Evolutionary conservation across 176 grass and related monocot genomes (phyloP).

Genomic region (Ampelocalamus luodianensis): DNA sequence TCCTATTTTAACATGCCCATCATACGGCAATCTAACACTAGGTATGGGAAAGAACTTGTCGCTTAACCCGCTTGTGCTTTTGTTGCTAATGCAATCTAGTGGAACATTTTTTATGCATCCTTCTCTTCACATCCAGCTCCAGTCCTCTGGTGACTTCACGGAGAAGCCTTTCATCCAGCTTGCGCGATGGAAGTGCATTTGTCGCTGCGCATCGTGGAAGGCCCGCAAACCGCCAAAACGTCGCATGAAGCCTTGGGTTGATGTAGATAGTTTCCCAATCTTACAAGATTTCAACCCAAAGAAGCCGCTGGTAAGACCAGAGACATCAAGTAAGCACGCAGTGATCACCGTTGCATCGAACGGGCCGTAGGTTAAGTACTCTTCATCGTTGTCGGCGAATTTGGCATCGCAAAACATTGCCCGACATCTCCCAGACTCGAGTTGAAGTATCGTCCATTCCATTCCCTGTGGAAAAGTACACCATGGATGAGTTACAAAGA

Average conservation of each 20-base stretch:
- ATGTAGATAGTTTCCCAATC: conserved; percentile 33
- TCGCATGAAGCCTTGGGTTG: conserved; percentile 41
- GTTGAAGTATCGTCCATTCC: conserved; percentile 52
- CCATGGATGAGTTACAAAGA: conserved; percentile 7
- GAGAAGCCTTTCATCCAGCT: conserved; percentile 22
- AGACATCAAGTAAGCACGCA: conserved; percentile 19
- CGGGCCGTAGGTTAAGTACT: conserved; percentile 45
- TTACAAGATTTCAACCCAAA: conserved; percentile 29
- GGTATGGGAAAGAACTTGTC: conserved; percentile 12
- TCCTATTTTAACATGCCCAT: no score
- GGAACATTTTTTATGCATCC: conserved; percentile 45
- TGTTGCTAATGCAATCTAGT: conserved; percentile 33
- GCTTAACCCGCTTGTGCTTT: not conserved
- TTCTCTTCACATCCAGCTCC: conserved; percentile 25
- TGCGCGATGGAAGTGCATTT: not conserved
- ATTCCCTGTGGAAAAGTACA: not conserved
- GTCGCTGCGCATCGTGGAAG: conserved; percentile 40
- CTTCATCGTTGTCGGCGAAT: conserved; percentile 21
- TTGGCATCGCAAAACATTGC: not conserved
- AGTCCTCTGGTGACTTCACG: conserved; percentile 21
- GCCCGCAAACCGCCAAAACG: conserved; percentile 45
- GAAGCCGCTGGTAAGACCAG: conserved; percentile 27
- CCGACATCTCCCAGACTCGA: conserved; percentile 23
- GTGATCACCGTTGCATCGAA: conserved; percentile 6
- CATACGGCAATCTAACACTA: not conserved